Conservation (phyloP, 805 yeast genomes). For the Hanseniaspora occidentalis region DNA sequence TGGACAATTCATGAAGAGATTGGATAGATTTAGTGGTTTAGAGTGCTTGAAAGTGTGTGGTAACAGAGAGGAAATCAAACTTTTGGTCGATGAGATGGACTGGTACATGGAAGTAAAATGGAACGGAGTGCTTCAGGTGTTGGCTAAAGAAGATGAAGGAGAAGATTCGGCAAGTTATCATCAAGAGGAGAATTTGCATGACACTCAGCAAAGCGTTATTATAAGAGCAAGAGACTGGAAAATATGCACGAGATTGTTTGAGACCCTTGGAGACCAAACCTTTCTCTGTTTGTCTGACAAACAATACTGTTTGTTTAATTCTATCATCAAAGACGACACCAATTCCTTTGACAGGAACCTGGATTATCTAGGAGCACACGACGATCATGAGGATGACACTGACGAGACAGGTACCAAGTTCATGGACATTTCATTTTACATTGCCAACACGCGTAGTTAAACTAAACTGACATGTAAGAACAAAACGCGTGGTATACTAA, state of each 20-base stretch:
- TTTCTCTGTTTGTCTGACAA: conserved; percentile 44
- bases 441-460: not conserved
- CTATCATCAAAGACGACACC: conserved; percentile 47
- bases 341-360: not conserved
- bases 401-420: not conserved
- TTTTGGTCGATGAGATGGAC: conserved; percentile 20
- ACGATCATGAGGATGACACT: not conserved
- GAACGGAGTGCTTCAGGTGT: conserved; percentile 23
- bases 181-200: conserved; percentile 11
- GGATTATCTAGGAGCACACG: not conserved
- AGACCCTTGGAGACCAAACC: conserved; percentile 42
- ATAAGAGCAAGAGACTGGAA: conserved; percentile 58
- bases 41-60: conserved; percentile 23
- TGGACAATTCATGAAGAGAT: conserved; percentile 40
- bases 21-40: conserved; percentile 52
- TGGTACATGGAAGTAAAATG: conserved; percentile 23
- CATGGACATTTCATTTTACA: not conserved
- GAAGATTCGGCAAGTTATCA: conserved; percentile 16
- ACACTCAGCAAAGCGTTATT: conserved; percentile 27
- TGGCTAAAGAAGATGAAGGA: conserved; percentile 1
- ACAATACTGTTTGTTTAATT: conserved; percentile 52
- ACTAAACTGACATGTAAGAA: conserved; percentile 1
- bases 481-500: conserved; percentile 2
- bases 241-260: conserved; percentile 47
- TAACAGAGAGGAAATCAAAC: conserved; percentile 10